phyloP scores from a whole-genome alignment of 176 grass and related monocot species.

The Areca catechu region DNA sequence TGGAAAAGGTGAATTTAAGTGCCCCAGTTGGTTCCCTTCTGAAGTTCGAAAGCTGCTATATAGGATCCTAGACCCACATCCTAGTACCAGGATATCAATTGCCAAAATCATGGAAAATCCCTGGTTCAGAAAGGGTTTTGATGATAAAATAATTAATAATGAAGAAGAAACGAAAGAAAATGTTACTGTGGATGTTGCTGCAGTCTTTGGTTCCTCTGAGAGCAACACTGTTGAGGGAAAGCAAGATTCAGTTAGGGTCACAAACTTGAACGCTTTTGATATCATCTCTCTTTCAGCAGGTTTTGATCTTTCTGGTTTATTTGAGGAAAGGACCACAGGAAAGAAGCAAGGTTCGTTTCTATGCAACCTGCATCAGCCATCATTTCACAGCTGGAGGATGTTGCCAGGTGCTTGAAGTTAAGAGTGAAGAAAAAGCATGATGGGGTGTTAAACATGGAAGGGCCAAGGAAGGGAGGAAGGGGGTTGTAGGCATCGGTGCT shows the following conservation, averaged over 20 bases:
- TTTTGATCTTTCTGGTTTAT: slow-evolving; percentile 70
- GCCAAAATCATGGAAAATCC: slow-evolving; percentile 52
- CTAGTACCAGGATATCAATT: slow-evolving; percentile 69
- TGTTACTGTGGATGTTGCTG: slow-evolving; percentile 9
- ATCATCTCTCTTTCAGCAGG: slow-evolving; percentile 81
- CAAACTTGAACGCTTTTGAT: slow-evolving; percentile 84
- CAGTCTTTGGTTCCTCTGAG: slow-evolving; percentile 13
- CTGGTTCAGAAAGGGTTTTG: slow-evolving; percentile 56
- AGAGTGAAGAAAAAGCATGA: slow-evolving; percentile 74
- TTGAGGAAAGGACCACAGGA: slow-evolving; percentile 43
- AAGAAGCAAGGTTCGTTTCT: slow-evolving; percentile 67
- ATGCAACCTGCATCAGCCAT: slow-evolving; percentile 40
- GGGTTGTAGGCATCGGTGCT: slow-evolving; percentile 55
- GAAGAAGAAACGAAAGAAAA: slow-evolving; percentile 15
- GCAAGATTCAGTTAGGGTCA: slow-evolving; percentile 38
- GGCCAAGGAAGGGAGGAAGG: slow-evolving; percentile 76
- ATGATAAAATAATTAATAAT: slow-evolving; percentile 18
- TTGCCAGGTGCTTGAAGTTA: slow-evolving; percentile 51
- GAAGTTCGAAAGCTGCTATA: slow-evolving; percentile 53
- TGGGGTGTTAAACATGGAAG: slow-evolving; percentile 49
- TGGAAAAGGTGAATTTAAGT: slow-evolving; percentile 65
- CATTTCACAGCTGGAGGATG: slow-evolving; percentile 55
- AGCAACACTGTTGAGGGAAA: slow-evolving; percentile 34
- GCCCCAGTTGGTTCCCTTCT: slow-evolving; percentile 57
- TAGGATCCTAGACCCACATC: slow-evolving; percentile 73